These are phyloP conservation scores for Rhizopus microsporus DNA, from an alignment of 371 early-diverging fungal genomes.

Conservation along the genomic window DNA sequence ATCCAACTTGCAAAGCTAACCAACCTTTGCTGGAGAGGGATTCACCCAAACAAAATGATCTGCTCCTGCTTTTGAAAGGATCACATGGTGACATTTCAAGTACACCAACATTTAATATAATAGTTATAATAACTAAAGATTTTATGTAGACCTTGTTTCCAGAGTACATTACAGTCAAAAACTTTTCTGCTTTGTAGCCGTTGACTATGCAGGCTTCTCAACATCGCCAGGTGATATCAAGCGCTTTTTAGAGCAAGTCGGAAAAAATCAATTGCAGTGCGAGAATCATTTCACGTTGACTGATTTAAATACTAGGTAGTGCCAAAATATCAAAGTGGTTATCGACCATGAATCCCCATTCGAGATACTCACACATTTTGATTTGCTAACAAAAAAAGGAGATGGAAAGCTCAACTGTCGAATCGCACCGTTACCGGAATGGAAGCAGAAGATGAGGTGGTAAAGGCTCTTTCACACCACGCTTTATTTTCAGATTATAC, in stretches of 20 bases:
- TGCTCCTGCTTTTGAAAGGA: constrained; percentile 21
- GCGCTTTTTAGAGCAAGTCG: constrained; percentile 13
- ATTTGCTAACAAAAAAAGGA: too few relatives aligned
- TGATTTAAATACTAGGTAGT: too few relatives aligned
- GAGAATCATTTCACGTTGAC: too few relatives aligned
- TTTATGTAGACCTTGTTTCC: constrained; percentile 20
- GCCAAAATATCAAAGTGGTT: too few relatives aligned
- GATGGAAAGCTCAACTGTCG: too few relatives aligned
- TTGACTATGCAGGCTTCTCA: constrained; percentile 26
- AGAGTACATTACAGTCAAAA: constrained; percentile 25
- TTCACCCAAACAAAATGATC: constrained; percentile 20
- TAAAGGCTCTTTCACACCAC: too few relatives aligned
- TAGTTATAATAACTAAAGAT: constrained; percentile 22
- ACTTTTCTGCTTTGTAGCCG: constrained; percentile 19
- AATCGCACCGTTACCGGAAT: too few relatives aligned
- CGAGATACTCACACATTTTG: too few relatives aligned
- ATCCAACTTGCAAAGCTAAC: constrained; percentile 22
- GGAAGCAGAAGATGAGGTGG: too few relatives aligned
- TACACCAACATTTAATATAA: constrained; percentile 19
- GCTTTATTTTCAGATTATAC: too few relatives aligned
- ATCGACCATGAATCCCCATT: too few relatives aligned
- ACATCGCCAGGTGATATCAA: constrained; percentile 17
- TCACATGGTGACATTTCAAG: constrained; percentile 27
- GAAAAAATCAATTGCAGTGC: too few relatives aligned
- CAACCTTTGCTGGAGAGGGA: constrained; percentile 27